phyloP scores from a whole-genome alignment of 106 monocot species.

The Acanthochlamys bracteata region DNA sequence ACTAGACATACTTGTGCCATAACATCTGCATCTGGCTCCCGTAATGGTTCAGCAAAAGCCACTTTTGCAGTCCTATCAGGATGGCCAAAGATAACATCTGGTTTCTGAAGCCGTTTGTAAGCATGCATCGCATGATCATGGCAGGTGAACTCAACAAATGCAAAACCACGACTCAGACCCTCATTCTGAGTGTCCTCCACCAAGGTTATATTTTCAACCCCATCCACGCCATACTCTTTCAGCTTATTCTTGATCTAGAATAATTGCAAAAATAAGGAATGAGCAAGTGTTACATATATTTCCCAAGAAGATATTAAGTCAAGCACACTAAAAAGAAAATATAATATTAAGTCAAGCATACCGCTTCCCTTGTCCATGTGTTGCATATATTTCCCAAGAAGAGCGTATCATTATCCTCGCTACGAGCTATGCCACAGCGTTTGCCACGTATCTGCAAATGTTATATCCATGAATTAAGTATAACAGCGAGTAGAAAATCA shows the following conservation, averaged over 20 bases:
- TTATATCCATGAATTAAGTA: neutral
- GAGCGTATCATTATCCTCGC: slow-evolving; percentile 67
- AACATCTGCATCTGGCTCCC: slow-evolving; percentile 66
- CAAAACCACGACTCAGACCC: slow-evolving; percentile 65
- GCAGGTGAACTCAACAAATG: slow-evolving; percentile 63
- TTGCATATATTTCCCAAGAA: slow-evolving; percentile 74
- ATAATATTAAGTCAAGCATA: slow-evolving; percentile 9
- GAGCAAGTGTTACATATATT: too few relatives aligned
- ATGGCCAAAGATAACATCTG: slow-evolving; percentile 68
- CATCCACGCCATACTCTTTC: slow-evolving; percentile 54
- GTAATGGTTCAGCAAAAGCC: slow-evolving; percentile 65
- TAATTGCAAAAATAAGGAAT: neutral
- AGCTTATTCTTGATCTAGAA: slow-evolving; percentile 47
- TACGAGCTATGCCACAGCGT: slow-evolving; percentile 53
- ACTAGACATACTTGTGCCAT: slow-evolving; percentile 42
- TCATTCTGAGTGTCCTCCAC: slow-evolving; percentile 57
- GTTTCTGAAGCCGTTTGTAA: slow-evolving; percentile 57
- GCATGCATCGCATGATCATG: slow-evolving; percentile 61
- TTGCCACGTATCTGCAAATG: slow-evolving; percentile 52
- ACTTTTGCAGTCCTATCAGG: slow-evolving; percentile 63
- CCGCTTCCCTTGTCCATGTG: slow-evolving; percentile 74
- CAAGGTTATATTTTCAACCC: slow-evolving; percentile 50
- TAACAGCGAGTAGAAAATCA: neutral
- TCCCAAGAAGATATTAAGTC: too few relatives aligned
- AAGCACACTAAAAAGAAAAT: neutral